These are phyloP conservation scores for Pichia sp. DNA, from an alignment of 1,139 yeast genomes.

Conservation along the genomic window DNA sequence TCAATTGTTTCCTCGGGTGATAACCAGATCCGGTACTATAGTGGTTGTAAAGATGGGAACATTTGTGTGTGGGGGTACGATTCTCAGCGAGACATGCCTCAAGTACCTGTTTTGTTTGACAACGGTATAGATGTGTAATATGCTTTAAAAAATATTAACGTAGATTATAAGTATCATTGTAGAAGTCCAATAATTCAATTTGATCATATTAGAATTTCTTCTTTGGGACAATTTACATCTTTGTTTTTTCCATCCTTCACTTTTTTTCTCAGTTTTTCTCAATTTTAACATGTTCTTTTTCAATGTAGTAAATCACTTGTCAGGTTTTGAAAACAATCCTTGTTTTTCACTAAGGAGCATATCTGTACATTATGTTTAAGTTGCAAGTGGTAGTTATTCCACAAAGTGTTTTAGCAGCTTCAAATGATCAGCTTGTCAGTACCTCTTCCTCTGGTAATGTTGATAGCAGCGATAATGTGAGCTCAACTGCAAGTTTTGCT, in stretches of 20 bases:
- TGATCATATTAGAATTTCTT: neutral
- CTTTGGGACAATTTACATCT: neutral
- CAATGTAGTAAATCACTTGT: neutral
- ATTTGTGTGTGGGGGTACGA: slow-evolving; percentile 47
- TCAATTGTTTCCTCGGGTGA: slow-evolving; percentile 43
- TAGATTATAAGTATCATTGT: neutral
- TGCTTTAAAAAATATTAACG: neutral
- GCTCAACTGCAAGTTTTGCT: neutral
- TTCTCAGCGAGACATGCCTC: slow-evolving; percentile 9
- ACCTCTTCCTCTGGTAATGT: neutral
- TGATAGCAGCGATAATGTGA: neutral
- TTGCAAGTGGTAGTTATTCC: slow-evolving; percentile 37
- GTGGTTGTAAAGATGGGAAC: slow-evolving; percentile 57
- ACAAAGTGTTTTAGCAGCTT: slow-evolving; percentile 25
- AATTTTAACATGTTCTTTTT: neutral
- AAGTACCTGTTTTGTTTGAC: slow-evolving; percentile 14
- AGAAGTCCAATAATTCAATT: neutral
- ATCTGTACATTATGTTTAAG: slow-evolving; percentile 30
- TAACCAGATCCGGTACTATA: slow-evolving; percentile 37
- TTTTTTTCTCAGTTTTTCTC: neutral
- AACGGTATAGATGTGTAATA: slow-evolving; percentile 16
- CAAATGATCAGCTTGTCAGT: neutral
- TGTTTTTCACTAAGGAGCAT: neutral
- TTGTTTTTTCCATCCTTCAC: neutral
- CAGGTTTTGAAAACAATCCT: too few species aligned